Percentiles rank a stretch among this genome's conserved stretches.
These are phyloP conservation scores for Globisporangium irregulare DNA, from an alignment of 352 stramenopile genomes.

Conservation along the genomic window DNA sequence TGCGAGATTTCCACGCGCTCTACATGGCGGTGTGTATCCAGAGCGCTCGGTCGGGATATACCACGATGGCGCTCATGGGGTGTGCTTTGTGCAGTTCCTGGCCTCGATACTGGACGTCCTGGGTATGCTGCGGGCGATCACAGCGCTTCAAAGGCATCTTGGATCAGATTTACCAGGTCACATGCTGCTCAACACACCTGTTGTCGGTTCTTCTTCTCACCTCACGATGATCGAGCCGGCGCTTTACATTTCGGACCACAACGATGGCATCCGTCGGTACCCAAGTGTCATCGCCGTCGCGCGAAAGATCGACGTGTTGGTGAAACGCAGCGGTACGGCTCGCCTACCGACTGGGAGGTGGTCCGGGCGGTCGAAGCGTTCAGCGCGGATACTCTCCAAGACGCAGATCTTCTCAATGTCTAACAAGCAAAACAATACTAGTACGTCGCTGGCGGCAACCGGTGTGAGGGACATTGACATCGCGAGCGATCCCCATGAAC, in stretches of 20 bases:
- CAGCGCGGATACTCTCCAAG: too few species aligned
- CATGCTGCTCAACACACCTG: too few species aligned
- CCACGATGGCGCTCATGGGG: slow-evolving; percentile 5
- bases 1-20: slow-evolving; percentile 25
- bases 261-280: not conserved
- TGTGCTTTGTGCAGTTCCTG: not conserved
- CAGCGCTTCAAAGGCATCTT: not conserved
- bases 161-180: too few species aligned
- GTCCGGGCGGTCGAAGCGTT: too few species aligned
- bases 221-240: not conserved
- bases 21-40: slow-evolving; percentile 30
- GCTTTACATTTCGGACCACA: not conserved
- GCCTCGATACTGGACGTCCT: not conserved
- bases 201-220: too few species aligned
- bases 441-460: too few species aligned
- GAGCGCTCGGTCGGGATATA: slow-evolving; percentile 17
- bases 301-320: not conserved
- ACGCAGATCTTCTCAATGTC: too few species aligned
- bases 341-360: not conserved
- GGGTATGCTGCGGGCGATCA: not conserved
- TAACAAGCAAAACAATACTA: too few species aligned
- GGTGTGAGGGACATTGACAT: too few species aligned
- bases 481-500: too few species aligned
- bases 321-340: not conserved
- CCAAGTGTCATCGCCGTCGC: not conserved